Base-by-base conservation (phyloP, 2,329 filamentous ascomycete genomes). In the Pyrenochaeta sp. region DNA sequence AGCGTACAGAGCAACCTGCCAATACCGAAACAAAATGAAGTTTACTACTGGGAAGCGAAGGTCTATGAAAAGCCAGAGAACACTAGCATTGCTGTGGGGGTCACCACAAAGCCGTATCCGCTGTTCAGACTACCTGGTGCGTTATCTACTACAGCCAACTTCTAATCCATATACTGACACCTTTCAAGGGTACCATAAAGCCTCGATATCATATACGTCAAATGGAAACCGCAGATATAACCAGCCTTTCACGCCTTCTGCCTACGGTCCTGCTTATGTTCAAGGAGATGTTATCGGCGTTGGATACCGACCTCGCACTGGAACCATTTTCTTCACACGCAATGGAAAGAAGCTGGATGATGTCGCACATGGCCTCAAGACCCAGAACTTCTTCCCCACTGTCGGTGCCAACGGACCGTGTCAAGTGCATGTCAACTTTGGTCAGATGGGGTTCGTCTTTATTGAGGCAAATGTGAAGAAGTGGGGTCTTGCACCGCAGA, bases 391-490 rank as follows among this genome's bases (percentile, higher is more conserved):
- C 81, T 99, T 99, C 80, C 95, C 95, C 0, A 95, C 95, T 0
- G 87, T 99, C n/a, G 95, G 95, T 43, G 93, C 95, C 56, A 97
- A 95, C 73, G 95, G 95, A 0, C 95, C 95, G 15, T 93, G 92
- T 71, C 90, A 90, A 32, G 87, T 99, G 1, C 94, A 99, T 75
- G 95, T 98, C 74, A 99, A 99, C 77, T 96, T 99, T 76, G 95
- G 95, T 7, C 95, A 99, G 77, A 92, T 95, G 73, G 95, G 95
- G 34, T 99, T 98, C 74, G 95, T 99, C 48, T 99, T 98, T 74
- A 98, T 99, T 69, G 95, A 99, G 79, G 95, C 94, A 61, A 99
- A 99, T 72, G 95, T 99, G 59, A 99, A 99, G 87, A 99, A 98
- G 83, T 99, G 95, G 95, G 95, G 95, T 1, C 83, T 99, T 54